Evolutionary conservation across 2,329 filamentous ascomycete genomes (phyloP).

Genomic region (Westerdykella aurantiaca): DNA sequence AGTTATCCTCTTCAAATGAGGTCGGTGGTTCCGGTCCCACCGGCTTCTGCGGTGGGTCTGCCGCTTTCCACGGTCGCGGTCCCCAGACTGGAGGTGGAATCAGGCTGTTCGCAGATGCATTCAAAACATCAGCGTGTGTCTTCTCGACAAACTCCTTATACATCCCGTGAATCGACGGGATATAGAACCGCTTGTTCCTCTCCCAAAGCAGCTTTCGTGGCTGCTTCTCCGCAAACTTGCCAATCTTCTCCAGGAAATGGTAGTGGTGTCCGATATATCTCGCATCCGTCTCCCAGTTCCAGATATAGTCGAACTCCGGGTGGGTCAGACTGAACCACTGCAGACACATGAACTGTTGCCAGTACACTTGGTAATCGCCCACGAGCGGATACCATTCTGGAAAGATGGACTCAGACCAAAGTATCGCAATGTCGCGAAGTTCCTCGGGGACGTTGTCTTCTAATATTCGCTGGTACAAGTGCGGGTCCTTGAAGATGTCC

Average conservation of each 20-base stretch:
- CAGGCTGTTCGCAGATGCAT: conserved; percentile 33
- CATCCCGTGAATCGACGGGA: conserved; percentile 48
- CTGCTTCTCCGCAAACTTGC: conserved; percentile 48
- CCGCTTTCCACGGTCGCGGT: conserved; percentile 58
- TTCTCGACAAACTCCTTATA: conserved; percentile 44
- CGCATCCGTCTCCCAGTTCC: conserved; percentile 85
- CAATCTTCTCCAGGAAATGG: conserved; percentile 64
- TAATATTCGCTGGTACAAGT: conserved; percentile 56
- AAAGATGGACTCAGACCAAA: conserved; percentile 61
- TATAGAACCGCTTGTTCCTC: conserved; percentile 52
- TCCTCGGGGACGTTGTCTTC: conserved; percentile 61
- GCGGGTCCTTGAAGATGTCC: conserved; percentile 55
- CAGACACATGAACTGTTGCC: conserved; percentile 63
- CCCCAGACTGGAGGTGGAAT: conserved; percentile 71
- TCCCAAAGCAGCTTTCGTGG: conserved; percentile 57
- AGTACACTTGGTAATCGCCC: conserved; percentile 46
- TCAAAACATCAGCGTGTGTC: conserved; percentile 39
- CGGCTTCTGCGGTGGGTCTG: conserved; percentile 61
- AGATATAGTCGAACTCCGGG: conserved; percentile 70
- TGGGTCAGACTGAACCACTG: conserved; percentile 72
- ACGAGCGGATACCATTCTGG: conserved; percentile 47
- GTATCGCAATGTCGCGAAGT: conserved; percentile 62
- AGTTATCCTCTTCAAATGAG: conserved; percentile 70
- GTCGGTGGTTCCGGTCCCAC: conserved; percentile 70
- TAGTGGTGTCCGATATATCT: conserved; percentile 77